phyloP scores from a whole-genome alignment of 148 eudicot species.

The Salicornia ramosissima region DNA sequence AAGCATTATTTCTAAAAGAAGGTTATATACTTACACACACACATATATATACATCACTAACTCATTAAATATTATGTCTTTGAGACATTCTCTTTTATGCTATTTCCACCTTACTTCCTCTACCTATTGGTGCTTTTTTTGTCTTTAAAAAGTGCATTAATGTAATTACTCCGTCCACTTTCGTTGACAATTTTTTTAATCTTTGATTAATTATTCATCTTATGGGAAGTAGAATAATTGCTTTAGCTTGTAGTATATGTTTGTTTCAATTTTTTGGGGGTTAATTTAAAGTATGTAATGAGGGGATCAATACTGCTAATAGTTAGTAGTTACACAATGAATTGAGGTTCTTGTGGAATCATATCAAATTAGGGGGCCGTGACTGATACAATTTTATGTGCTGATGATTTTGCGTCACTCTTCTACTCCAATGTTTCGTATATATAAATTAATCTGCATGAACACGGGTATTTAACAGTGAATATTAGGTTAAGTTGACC shows the following conservation, averaged over 20 bases:
- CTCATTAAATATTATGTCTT: background rate
- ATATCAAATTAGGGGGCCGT: background rate
- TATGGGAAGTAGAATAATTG: constrained; percentile 8
- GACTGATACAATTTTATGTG: background rate
- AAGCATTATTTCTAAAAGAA: constrained; percentile 12
- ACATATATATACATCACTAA: too few species aligned
- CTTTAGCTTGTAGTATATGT: background rate
- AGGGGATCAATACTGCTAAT: background rate
- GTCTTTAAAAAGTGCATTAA: constrained; percentile 1
- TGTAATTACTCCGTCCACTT: background rate
- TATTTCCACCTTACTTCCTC: constrained; percentile 12
- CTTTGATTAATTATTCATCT: constrained; percentile 2
- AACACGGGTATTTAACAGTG: too few species aligned
- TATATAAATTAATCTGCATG: too few species aligned
- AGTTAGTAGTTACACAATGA: background rate
- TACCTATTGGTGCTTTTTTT: constrained; percentile 13
- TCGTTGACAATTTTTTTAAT: constrained; percentile 14
- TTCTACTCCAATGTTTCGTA: background rate
- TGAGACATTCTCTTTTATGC: constrained; percentile 4
- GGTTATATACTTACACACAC: background rate
- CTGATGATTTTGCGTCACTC: background rate
- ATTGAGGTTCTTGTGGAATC: background rate
- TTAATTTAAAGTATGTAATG: background rate
- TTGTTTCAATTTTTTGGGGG: background rate
- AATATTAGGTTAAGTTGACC: too few species aligned